A percentile compares a stretch with the other conserved stretches of the same genome.
Conservation (phyloP, 2,329 filamentous ascomycete species). For the Ophiobolus disseminans region DNA sequence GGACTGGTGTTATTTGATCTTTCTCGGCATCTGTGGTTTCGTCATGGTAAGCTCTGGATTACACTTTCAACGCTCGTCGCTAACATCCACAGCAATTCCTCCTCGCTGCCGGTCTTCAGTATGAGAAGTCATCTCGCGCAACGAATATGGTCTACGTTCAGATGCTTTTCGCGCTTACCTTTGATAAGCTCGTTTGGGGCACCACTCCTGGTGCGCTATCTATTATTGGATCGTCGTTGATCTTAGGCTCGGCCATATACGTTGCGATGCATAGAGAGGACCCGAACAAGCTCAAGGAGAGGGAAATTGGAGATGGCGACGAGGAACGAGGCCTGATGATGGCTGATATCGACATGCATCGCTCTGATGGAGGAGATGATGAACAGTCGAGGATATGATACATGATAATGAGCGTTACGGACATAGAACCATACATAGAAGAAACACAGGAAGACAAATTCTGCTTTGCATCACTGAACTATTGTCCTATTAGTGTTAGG, state of each 20-base stretch:
- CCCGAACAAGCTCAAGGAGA: conserved; percentile 26
- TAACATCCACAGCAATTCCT: conserved; percentile 69
- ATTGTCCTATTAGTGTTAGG: too few species aligned
- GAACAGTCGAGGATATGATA: background rate
- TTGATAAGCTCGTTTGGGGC: conserved; percentile 70
- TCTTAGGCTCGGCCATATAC: conserved; percentile 70
- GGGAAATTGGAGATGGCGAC: conserved; percentile 28
- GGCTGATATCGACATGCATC: conserved; percentile 17
- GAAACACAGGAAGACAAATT: too few species aligned
- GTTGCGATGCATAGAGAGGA: conserved; percentile 64
- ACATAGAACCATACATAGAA: too few species aligned
- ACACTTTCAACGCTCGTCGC: background rate
- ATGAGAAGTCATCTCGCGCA: conserved; percentile 69
- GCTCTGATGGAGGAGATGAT: conserved; percentile 23
- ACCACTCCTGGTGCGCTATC: conserved; percentile 64
- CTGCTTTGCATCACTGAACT: too few species aligned
- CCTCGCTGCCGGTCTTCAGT: conserved; percentile 77
- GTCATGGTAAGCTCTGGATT: conserved; percentile 60
- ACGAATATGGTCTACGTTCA: conserved; percentile 74
- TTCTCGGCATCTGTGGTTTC: conserved; percentile 78
- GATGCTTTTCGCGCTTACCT: conserved; percentile 71
- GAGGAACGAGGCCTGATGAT: conserved; percentile 46
- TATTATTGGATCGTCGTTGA: conserved; percentile 67
- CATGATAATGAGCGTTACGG: too few species aligned
- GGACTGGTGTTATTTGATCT: conserved; percentile 72